phyloP scores from a whole-genome alignment of 768 basidiomycete species.

The Boletus vinaceobasis region DNA sequence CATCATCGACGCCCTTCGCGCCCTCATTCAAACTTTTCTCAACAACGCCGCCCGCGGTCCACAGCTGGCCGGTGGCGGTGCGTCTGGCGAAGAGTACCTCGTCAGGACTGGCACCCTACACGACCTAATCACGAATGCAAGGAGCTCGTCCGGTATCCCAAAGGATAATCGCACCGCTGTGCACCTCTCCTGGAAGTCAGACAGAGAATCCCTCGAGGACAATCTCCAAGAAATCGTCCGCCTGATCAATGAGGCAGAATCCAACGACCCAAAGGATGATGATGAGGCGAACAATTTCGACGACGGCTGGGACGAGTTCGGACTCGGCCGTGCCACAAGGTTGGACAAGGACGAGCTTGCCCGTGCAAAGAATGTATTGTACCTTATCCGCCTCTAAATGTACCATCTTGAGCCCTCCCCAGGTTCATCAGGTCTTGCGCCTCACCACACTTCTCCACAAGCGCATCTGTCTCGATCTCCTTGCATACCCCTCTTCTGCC shows the following conservation, averaged over 20 bases:
- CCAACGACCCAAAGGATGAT: conserved; percentile 21
- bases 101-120: conserved; percentile 58
- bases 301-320: conserved; percentile 66
- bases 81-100: conserved; percentile 46
- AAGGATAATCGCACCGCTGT: conserved; percentile 58
- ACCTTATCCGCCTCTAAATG: not conserved
- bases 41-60: conserved; percentile 27
- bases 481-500: conserved; percentile 33
- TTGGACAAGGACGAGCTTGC: conserved; percentile 51
- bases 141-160: conserved; percentile 48
- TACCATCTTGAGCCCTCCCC: conserved; percentile 3
- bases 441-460: conserved; percentile 61
- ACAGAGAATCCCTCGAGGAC: conserved; percentile 60
- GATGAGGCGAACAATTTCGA: conserved; percentile 18
- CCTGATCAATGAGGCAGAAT: conserved; percentile 44
- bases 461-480: conserved; percentile 50
- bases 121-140: conserved; percentile 52
- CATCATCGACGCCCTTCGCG: conserved; percentile 42
- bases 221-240: conserved; percentile 54
- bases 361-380: conserved; percentile 54
- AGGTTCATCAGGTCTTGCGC: conserved; percentile 63
- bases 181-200: conserved; percentile 44
- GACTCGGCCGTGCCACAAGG: conserved; percentile 41
- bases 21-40: conserved; percentile 45
- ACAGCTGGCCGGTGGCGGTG: conserved; percentile 11